Evolutionary conservation across 768 basidiomycete species (phyloP).

Genomic region (Lanmaoa rubissima): DNA sequence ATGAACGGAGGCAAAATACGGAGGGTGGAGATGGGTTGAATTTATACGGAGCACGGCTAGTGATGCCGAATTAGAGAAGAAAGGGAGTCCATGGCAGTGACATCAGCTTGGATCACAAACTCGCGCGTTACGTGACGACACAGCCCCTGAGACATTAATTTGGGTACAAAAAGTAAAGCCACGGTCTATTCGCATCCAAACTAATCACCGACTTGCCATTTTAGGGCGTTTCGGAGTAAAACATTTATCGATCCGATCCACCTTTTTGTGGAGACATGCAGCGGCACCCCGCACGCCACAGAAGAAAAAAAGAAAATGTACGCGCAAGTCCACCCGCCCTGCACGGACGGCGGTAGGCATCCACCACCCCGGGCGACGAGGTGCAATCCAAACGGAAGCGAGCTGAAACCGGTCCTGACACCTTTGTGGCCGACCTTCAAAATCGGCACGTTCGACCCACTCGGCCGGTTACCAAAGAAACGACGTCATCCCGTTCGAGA

Average conservation of each 20-base stretch:
- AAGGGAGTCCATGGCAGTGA: constrained; percentile 31
- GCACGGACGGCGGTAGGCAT: neutral
- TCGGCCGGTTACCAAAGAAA: constrained; percentile 24
- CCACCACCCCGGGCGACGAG: constrained; percentile 7
- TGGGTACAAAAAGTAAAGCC: constrained; percentile 3
- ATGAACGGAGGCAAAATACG: constrained; percentile 7
- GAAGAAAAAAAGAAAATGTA: neutral
- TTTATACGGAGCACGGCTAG: constrained; percentile 31
- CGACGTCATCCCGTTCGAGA: constrained; percentile 19
- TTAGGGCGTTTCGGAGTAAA: constrained; percentile 1
- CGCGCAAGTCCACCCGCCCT: neutral
- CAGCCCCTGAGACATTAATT: constrained; percentile 29
- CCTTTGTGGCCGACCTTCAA: neutral
- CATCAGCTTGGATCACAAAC: constrained; percentile 26
- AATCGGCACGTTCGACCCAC: constrained; percentile 3
- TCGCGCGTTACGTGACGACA: constrained; percentile 23
- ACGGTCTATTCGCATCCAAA: constrained; percentile 13
- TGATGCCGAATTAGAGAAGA: constrained; percentile 27
- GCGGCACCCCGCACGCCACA: constrained; percentile 23
- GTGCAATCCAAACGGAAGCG: constrained; percentile 6
- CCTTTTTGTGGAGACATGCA: neutral
- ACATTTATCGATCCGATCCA: constrained; percentile 22
- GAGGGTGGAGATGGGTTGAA: constrained; percentile 12
- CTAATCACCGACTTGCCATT: neutral
- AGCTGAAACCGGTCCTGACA: constrained; percentile 8